Conservation (phyloP, 2,329 filamentous ascomycete species). For the Trichoderma afroharzianum region DNA sequence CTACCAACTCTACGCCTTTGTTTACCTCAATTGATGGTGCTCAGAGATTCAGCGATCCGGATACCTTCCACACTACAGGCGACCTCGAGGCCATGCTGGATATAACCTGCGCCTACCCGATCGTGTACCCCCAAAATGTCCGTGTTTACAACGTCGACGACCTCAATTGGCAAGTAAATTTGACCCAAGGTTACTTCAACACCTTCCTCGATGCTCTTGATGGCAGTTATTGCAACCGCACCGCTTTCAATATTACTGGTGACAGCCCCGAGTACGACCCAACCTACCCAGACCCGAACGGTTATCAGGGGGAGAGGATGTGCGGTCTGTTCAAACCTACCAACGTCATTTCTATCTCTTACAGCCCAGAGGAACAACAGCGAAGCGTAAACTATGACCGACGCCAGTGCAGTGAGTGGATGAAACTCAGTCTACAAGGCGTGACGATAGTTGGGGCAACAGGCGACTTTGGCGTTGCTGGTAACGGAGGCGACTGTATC, state of each 20-base stretch:
- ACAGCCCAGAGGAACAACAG: slow-evolving; percentile 49
- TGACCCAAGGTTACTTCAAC: slow-evolving; percentile 28
- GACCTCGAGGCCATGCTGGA: slow-evolving; percentile 45
- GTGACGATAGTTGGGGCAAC: slow-evolving; percentile 46
- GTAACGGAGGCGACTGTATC: slow-evolving; percentile 39
- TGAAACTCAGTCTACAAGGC: slow-evolving; percentile 53
- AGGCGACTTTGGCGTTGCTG: slow-evolving; percentile 40
- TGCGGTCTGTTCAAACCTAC: slow-evolving; percentile 43
- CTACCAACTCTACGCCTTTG: neutral
- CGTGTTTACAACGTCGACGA: slow-evolving; percentile 37
- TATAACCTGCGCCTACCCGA: slow-evolving; percentile 43
- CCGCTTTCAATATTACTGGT: slow-evolving; percentile 28
- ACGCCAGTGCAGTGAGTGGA: slow-evolving; percentile 52
- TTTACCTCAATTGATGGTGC: neutral
- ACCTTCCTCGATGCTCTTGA: slow-evolving; percentile 42
- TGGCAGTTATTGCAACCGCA: slow-evolving; percentile 39
- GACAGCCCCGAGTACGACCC: slow-evolving; percentile 21
- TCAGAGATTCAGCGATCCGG: neutral
- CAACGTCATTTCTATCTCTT: slow-evolving; percentile 53
- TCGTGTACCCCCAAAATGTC: slow-evolving; percentile 49
- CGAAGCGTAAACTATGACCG: slow-evolving; percentile 45
- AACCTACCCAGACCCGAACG: slow-evolving; percentile 27
- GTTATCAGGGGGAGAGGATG: slow-evolving; percentile 37
- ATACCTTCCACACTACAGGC: neutral
- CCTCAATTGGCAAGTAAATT: neutral